Conservation (phyloP, 306 rosid species). For the Sechiopsis laciniata region DNA sequence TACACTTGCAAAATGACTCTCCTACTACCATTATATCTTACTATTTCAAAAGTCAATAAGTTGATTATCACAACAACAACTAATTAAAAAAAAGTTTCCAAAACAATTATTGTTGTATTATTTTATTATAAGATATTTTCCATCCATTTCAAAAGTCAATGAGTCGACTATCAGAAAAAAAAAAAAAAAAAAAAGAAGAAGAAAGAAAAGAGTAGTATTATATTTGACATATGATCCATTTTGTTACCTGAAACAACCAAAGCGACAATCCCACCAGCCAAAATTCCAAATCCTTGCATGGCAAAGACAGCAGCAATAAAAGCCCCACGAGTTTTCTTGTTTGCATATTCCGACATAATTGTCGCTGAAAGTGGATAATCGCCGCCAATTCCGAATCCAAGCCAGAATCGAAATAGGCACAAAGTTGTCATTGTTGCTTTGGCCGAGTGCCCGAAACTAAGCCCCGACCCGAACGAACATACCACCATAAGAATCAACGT, state of each 20-base stretch:
- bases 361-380: constrained; percentile 93
- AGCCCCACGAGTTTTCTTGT: constrained; percentile 84
- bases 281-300: constrained; percentile 88
- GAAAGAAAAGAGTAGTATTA: neutral
- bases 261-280: constrained; percentile 70
- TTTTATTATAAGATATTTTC: no score
- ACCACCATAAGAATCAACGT: constrained; percentile 69
- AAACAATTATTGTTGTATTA: no score
- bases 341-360: constrained; percentile 91
- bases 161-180: no score
- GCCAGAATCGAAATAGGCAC: constrained; percentile 92
- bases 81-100: no score
- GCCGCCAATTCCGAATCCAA: constrained; percentile 92
- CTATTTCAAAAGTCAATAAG: no score
- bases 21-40: no score
- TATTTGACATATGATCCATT: neutral
- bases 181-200: no score
- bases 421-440: constrained; percentile 51
- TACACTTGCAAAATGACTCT: no score
- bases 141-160: no score
- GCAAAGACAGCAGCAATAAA: constrained; percentile 88
- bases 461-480: constrained; percentile 65
- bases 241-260: constrained; percentile 30
- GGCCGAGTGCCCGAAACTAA: constrained; percentile 44
- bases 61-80: no score